Evolutionary conservation across 768 basidiomycete genomes (phyloP).

Genomic region (Coprinopsis marcescibilis): DNA sequence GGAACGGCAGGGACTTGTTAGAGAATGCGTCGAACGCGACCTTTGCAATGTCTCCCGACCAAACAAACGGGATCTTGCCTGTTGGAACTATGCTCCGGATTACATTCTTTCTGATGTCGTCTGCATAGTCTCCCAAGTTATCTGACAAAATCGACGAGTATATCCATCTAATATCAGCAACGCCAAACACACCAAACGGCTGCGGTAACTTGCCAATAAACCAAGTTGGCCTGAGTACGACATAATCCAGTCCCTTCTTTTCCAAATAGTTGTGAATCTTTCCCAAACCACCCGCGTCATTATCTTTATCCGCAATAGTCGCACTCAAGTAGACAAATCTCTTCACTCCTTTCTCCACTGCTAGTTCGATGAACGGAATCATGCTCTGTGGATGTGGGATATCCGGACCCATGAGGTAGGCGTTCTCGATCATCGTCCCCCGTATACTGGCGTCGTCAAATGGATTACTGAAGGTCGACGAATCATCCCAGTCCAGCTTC

Average conservation of each 20-base stretch:
- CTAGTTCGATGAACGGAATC: slow-evolving; percentile 26
- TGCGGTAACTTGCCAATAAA: slow-evolving; percentile 24
- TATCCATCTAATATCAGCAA: background rate
- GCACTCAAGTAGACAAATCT: slow-evolving; percentile 26
- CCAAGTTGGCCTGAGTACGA: slow-evolving; percentile 30
- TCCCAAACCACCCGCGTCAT: slow-evolving; percentile 13
- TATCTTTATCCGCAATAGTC: background rate
- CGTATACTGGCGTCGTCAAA: slow-evolving; percentile 22
- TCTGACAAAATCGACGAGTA: slow-evolving; percentile 24
- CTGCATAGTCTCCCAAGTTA: slow-evolving; percentile 19
- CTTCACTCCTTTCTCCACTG: slow-evolving; percentile 24
- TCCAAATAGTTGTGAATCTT: slow-evolving; percentile 29
- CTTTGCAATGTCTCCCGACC: slow-evolving; percentile 26
- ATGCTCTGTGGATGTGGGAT: slow-evolving; percentile 2
- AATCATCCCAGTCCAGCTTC: slow-evolving; percentile 29
- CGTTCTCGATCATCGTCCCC: slow-evolving; percentile 9
- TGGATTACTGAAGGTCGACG: slow-evolving; percentile 22
- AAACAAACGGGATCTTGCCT: slow-evolving; percentile 24
- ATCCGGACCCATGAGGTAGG: background rate
- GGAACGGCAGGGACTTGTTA: slow-evolving; percentile 19
- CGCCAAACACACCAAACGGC: background rate
- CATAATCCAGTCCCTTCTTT: slow-evolving; percentile 25
- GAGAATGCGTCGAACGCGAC: slow-evolving; percentile 25
- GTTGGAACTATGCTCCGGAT: slow-evolving; percentile 23
- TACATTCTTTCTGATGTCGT: slow-evolving; percentile 18